A percentile compares a stretch with the other conserved stretches of the same genome.
Conservation (phyloP, 2,329 filamentous ascomycete genomes). For the Pestalotiopsis sp. region DNA sequence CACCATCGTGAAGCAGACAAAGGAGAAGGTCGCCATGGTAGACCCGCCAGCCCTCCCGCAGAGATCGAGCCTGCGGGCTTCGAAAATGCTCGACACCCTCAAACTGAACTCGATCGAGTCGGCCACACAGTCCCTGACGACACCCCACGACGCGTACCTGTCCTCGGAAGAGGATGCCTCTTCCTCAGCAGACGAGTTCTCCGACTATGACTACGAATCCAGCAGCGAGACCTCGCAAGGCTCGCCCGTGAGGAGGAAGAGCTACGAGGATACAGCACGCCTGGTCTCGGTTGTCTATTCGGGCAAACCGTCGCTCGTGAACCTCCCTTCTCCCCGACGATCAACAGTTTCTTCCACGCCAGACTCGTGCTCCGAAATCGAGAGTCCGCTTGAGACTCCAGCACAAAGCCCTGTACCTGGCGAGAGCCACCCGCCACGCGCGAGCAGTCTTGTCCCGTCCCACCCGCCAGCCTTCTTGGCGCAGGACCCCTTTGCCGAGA, state of each 20-base stretch:
- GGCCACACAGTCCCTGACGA: constrained; percentile 37
- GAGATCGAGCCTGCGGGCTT: constrained; percentile 52
- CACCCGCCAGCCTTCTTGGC: constrained; percentile 51
- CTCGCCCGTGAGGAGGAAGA: constrained; percentile 34
- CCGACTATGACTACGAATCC: constrained; percentile 54
- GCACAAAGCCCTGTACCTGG: constrained; percentile 21
- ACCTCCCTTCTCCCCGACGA: constrained; percentile 45
- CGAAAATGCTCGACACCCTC: constrained; percentile 45
- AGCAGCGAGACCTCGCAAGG: constrained; percentile 37
- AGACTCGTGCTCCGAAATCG: constrained; percentile 14
- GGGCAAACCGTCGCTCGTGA: constrained; percentile 61
- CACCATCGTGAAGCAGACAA: constrained; percentile 1
- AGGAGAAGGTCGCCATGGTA: constrained; percentile 12
- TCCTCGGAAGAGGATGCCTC: constrained; percentile 69
- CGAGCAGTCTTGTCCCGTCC: constrained; percentile 41
- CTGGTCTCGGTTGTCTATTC: constrained; percentile 62
- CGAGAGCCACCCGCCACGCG: constrained; percentile 41
- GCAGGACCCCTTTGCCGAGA: constrained; percentile 55
- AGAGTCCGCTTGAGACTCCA: constrained; percentile 18
- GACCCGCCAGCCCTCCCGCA: constrained; percentile 49
- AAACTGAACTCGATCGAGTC: constrained; percentile 36
- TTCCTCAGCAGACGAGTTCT: constrained; percentile 62
- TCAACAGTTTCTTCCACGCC: constrained; percentile 33
- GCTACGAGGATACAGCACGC: constrained; percentile 59
- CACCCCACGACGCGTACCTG: constrained; percentile 63